Conservation (phyloP, 2,329 filamentous ascomycete genomes). For the Nectriaceae sp. region DNA sequence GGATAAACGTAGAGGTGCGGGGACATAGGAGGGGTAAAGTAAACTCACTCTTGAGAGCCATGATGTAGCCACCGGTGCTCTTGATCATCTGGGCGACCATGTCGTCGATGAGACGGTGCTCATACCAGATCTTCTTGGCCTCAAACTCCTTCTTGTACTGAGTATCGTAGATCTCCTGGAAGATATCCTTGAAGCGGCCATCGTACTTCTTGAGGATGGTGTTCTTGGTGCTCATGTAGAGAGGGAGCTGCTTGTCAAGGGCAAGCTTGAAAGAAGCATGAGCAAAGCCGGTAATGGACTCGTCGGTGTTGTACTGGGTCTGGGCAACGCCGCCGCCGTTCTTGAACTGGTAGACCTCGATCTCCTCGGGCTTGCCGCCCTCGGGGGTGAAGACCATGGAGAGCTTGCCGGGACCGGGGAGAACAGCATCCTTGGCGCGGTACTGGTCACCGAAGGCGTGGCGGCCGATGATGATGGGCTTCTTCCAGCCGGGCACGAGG, state of each 20-base stretch:
- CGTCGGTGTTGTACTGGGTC: constrained; percentile 98
- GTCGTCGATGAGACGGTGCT: constrained; percentile 98
- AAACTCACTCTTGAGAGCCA: constrained; percentile 91
- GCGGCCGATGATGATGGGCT: constrained; percentile 98
- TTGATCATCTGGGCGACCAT: constrained; percentile 99
- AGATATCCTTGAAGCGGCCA: constrained; percentile 98
- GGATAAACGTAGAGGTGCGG: background rate
- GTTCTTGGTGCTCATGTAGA: constrained; percentile 99
- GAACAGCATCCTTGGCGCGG: constrained; percentile 89
- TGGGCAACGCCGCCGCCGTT: constrained; percentile 85
- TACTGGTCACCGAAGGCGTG: constrained; percentile 99
- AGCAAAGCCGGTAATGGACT: constrained; percentile 92
- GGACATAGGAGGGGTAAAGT: background rate
- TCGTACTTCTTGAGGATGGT: constrained; percentile 99
- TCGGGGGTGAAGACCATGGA: constrained; percentile 93
- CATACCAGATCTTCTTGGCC: constrained; percentile 94
- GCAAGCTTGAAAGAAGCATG: constrained; percentile 97
- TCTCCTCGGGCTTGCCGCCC: constrained; percentile 77
- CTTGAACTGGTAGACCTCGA: constrained; percentile 90
- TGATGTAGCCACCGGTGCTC: constrained; percentile 93
- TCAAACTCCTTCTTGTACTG: constrained; percentile 89
- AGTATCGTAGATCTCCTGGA: constrained; percentile 92
- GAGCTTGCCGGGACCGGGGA: constrained; percentile 81
- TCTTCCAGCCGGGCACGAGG: constrained; percentile 95
- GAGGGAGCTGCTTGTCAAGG: constrained; percentile 80